These are phyloP conservation scores for Schwanniomyces vanrijiae DNA, from an alignment of 805 yeast species.

Conservation along the genomic window DNA sequence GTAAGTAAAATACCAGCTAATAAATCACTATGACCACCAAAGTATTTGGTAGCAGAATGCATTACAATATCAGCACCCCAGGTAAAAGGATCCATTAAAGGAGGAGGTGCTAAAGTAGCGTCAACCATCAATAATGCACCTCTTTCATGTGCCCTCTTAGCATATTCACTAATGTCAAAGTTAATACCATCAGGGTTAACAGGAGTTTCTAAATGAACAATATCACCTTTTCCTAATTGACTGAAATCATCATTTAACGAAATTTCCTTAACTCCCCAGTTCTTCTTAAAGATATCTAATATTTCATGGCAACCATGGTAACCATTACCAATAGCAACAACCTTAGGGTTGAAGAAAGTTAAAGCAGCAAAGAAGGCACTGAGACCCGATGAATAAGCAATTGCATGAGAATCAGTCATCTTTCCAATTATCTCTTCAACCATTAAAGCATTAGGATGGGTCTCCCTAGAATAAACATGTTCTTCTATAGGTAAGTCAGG, in stretches of 20 bases:
- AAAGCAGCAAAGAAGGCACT: constrained; percentile 79
- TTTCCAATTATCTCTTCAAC: constrained; percentile 64
- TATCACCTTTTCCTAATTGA: constrained; percentile 63
- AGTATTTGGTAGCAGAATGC: constrained; percentile 92
- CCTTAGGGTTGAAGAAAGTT: constrained; percentile 69
- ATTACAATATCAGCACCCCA: constrained; percentile 86
- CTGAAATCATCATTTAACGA: constrained; percentile 41
- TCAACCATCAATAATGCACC: constrained; percentile 81
- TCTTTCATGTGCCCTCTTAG: constrained; percentile 67
- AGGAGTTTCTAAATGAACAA: constrained; percentile 85
- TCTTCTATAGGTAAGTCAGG: neutral
- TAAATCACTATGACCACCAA: constrained; percentile 92
- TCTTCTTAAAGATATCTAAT: constrained; percentile 59
- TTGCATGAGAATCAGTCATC: constrained; percentile 62
- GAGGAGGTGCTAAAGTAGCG: constrained; percentile 94
- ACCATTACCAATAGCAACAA: constrained; percentile 71
- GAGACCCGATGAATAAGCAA: constrained; percentile 76
- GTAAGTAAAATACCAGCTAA: constrained; percentile 79
- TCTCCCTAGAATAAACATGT: constrained; percentile 61
- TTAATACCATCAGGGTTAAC: constrained; percentile 79
- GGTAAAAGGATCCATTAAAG: constrained; percentile 77
- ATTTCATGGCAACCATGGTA: constrained; percentile 86
- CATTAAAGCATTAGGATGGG: constrained; percentile 71
- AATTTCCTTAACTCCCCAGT: constrained; percentile 54
- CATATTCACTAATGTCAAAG: constrained; percentile 61